These are phyloP conservation scores for Datura wrightii DNA, from an alignment of 257 asterid species.

Conservation along the genomic window DNA sequence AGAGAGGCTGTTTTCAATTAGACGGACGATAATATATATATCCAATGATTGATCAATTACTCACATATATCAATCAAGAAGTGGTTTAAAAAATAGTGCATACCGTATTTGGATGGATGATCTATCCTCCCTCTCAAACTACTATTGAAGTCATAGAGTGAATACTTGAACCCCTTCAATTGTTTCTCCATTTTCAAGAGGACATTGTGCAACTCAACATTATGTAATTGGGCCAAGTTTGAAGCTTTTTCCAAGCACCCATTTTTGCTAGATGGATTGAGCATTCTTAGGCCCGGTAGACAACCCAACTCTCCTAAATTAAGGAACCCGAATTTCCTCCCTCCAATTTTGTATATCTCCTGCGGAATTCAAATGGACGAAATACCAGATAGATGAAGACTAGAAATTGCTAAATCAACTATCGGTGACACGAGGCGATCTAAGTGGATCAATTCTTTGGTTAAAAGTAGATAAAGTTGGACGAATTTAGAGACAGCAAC, in stretches of 20 bases:
- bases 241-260: constrained; percentile 60
- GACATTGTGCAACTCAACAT: constrained; percentile 40
- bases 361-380: constrained; percentile 28
- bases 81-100: too few species aligned
- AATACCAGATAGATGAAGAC: neutral
- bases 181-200: constrained; percentile 46
- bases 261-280: constrained; percentile 36
- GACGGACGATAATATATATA: too few species aligned
- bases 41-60: too few species aligned
- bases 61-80: neutral
- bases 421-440: neutral
- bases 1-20: too few species aligned
- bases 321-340: constrained; percentile 65
- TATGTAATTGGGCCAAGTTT: constrained; percentile 55
- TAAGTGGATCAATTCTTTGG: neutral
- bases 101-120: constrained; percentile 62
- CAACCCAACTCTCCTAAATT: constrained; percentile 75
- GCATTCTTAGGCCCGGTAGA: constrained; percentile 61
- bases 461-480: neutral
- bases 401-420: neutral
- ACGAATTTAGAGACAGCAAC: neutral
- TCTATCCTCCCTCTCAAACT: constrained; percentile 44
- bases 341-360: constrained; percentile 64
- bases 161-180: constrained; percentile 57
- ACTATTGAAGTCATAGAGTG: constrained; percentile 54